These are phyloP conservation scores for Chondrostereum purpureum DNA, from an alignment of 1,284 basidiomycete species.

Conservation along the genomic window DNA sequence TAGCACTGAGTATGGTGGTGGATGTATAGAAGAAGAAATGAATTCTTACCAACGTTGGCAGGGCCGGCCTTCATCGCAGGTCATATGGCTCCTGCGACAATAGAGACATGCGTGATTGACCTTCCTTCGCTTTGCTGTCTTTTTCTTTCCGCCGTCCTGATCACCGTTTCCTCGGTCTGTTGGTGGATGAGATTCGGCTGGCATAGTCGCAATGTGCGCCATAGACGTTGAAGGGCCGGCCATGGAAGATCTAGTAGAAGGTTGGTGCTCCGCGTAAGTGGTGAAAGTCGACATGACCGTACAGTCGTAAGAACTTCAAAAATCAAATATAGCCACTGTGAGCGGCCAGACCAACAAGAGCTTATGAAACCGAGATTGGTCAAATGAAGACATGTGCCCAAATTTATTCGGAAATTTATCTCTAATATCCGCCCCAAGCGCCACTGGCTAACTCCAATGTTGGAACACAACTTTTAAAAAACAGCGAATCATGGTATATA, in stretches of 20 bases:
- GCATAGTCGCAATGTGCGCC: neutral
- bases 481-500: too few species aligned
- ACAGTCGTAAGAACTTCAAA: neutral
- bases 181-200: neutral
- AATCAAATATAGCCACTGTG: too few species aligned
- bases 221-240: neutral
- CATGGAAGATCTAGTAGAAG: neutral
- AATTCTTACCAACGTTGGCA: slow-evolving; percentile 79
- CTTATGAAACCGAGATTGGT: neutral
- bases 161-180: neutral
- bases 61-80: slow-evolving; percentile 83
- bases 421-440: too few species aligned
- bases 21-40: slow-evolving; percentile 4
- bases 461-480: too few species aligned
- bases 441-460: too few species aligned
- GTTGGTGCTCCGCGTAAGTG: neutral
- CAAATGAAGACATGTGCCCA: too few species aligned
- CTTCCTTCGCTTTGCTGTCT: slow-evolving; percentile 65
- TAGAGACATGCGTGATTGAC: slow-evolving; percentile 92
- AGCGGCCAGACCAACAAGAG: neutral
- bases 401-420: too few species aligned
- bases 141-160: slow-evolving; percentile 44
- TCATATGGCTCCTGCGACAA: slow-evolving; percentile 91
- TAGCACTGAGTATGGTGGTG: too few species aligned
- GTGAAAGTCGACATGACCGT: neutral